Base-by-base conservation (phyloP, 2,329 filamentous ascomycete genomes). In the Penicillium sp. region DNA sequence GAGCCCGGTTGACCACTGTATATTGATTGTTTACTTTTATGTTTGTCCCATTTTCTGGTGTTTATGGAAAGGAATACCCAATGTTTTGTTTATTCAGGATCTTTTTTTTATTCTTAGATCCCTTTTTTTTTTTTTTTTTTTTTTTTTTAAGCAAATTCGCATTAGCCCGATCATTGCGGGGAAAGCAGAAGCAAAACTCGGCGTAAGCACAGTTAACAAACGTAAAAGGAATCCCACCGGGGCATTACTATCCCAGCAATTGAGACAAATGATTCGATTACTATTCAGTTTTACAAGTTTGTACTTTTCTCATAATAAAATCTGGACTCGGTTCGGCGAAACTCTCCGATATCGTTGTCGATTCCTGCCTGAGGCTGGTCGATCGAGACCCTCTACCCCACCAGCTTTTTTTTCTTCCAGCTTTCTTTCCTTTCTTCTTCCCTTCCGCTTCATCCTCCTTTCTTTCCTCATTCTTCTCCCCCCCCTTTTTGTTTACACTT, bases 301-400 rank as follows among this genome's bases (percentile, higher is more conserved):
- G 37, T 12, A 20, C 18, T 40, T 40, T 40, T 12, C 18, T 14
- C 18, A 6, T 22, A 40, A 12, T 20, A 40, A 40, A 40, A 1
- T 40, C 37, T 12, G 18, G 12, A 35, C 56, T 49, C 46, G 33
- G 55, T 59, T 40, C 56, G 58, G 58, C 49, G 44, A 61, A 61
- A 49, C 22, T 56, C 53, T 58, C 59, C 59, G 57, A 59, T 60
- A 52, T 59, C 56, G 57, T 52, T 48, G 22, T 5, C n/a, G 7
- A 20, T 43, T 35, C 15, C 15, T 29, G 40, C 49, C 49, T 51
- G n/a, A 35, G 37, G 40, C 37, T 11, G 14, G 61, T n/a, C 47
- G 58, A 61, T 63, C 58, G 22, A 50, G 48, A 54, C 62, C 60
- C 62, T 58, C 57, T 37, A 40, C 61, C 63, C 60, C 57, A 58